phyloP scores from a whole-genome alignment of 176 grass and related monocot species.

The Pontederia crassipes region DNA sequence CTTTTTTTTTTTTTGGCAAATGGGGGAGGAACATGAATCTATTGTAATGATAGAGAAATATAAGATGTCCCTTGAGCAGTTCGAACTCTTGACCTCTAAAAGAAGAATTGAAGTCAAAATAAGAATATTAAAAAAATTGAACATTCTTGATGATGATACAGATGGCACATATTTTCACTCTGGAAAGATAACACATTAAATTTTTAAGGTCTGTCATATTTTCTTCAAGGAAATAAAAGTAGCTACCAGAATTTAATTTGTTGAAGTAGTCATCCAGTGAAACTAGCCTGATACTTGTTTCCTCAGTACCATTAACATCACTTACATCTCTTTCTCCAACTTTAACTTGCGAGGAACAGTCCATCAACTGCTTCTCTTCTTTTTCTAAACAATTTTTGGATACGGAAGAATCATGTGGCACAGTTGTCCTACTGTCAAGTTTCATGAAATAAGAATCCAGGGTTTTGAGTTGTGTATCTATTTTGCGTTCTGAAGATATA shows the following conservation, averaged over 20 bases:
- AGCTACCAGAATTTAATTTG: constrained; percentile 26
- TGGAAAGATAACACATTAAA: not conserved
- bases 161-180: not conserved
- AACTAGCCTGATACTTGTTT: constrained; percentile 12
- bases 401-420: constrained; percentile 9
- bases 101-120: no score
- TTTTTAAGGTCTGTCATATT: not conserved
- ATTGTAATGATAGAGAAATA: no score
- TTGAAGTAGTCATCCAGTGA: constrained; percentile 22
- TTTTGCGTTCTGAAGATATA: constrained; percentile 4
- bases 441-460: constrained; percentile 43
- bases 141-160: not conserved
- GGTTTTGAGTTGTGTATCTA: constrained; percentile 24
- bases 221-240: constrained; percentile 12
- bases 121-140: no score
- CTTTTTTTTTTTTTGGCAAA: no score
- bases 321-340: constrained; percentile 12
- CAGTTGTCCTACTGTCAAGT: not conserved
- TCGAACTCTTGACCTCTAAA: no score
- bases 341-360: not conserved
- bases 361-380: not conserved
- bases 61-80: no score
- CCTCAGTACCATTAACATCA: constrained; percentile 3
- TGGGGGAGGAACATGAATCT: no score
- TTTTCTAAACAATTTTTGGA: not conserved